A percentile compares a stretch with the other conserved stretches of the same genome.
Evolutionary conservation across 108 stramenopile species (phyloP).

Genomic region (Schizochytrium sp.): DNA sequence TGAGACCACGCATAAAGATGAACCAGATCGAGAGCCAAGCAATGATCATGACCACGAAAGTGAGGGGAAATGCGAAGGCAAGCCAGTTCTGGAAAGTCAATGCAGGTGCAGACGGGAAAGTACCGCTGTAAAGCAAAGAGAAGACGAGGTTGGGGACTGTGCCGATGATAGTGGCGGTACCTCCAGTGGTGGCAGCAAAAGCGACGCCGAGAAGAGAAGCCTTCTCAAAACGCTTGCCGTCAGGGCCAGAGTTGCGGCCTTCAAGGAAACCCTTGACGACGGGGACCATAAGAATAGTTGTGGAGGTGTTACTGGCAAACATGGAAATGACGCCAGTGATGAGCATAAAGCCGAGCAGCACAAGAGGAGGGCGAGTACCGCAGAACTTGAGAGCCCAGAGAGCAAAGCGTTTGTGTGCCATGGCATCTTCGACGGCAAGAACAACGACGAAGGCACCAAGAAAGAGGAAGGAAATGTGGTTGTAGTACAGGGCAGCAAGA

Average conservation of each 20-base stretch:
- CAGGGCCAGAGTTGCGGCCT: background rate
- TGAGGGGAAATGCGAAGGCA: conserved; percentile 10
- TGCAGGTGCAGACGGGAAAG: background rate
- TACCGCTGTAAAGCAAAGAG: background rate
- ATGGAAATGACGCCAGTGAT: conserved; percentile 36
- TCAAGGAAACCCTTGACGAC: conserved; percentile 22
- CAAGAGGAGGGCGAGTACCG: background rate
- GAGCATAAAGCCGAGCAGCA: conserved; percentile 31
- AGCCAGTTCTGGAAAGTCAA: background rate
- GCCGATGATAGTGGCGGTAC: conserved; percentile 12
- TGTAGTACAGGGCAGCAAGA: background rate
- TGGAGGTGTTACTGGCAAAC: conserved; percentile 15
- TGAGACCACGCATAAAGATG: background rate
- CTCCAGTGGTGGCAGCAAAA: background rate
- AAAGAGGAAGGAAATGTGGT: conserved; percentile 4
- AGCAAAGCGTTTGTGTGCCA: conserved; percentile 15
- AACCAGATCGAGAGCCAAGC: background rate
- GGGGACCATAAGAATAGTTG: conserved; percentile 26
- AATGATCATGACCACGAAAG: background rate
- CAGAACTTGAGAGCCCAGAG: background rate
- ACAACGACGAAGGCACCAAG: conserved; percentile 33
- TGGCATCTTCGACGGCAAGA: background rate
- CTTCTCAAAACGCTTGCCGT: background rate
- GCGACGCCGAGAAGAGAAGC: conserved; percentile 40
- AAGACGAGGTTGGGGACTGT: conserved; percentile 30